Base-by-base conservation (phyloP, 2,329 filamentous ascomycete genomes). In the Juglanconis oblonga region DNA sequence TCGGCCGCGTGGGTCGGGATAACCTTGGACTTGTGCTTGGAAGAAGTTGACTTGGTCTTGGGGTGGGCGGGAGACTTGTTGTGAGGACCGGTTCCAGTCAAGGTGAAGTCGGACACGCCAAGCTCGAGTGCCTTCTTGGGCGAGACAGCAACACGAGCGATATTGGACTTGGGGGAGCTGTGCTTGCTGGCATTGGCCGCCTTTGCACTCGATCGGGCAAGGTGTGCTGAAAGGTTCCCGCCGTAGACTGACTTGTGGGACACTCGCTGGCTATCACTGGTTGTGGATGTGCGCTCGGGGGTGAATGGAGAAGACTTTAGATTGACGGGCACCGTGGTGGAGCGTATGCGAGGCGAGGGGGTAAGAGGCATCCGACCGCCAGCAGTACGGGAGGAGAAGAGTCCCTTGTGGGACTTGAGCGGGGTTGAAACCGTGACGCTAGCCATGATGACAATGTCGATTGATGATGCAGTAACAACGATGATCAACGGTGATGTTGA, bases 101-200 rank as follows among this genome's bases (percentile, higher is more conserved):
- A 82, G 17, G 91, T 87, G 81, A 94, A 98, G 73, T 99, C 93
- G 45, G 93, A 97, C 38, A 97, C 88, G 66, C 92, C 92, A 45
- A 97, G 85, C 76, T 98, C 94, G 44, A 98, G 84, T 51, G 81
- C 84, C 74, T 90, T 91, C 70, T 91, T 90, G 24, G 94, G 93
- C 48, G 91, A 93, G 61, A 87, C 83, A 59, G 86, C 84, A 47
- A 79, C 79, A 65, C 87, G 86, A 66, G 90, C 91, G 74, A 97
- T 97, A 81, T 97, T 98, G 62, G 93, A 97, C 81, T 98, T 98
- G 72, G 93, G 92, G 2, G 94, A 97, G 72, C 95, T 90, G 54
- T 90, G 89, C 74, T 91, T 88, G 14, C 82, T 78, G 52, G 90
- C 88, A 74, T 91, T 88, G n/a, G 82, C 79, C 78, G 82, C 79